Base-by-base conservation (phyloP, 2,329 filamentous ascomycete genomes). In the Cercospora sesami region DNA sequence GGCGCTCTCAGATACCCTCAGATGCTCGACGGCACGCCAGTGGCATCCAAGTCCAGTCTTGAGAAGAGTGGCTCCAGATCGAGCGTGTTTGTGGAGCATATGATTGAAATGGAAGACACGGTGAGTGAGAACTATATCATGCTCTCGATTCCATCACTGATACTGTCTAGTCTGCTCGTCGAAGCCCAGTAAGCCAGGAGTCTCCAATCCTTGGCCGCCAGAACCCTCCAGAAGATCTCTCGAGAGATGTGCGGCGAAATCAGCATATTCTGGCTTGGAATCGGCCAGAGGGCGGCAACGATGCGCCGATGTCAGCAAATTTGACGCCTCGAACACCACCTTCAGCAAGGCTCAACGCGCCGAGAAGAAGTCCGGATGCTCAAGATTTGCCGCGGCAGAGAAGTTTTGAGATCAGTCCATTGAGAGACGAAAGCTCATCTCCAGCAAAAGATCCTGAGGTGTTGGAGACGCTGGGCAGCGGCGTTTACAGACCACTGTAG, bases 301-400 rank as follows among this genome's bases (percentile, higher is more conserved):
- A 64, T n/a, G 66, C 58, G 9, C 55, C 48, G 18, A 66, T 69
- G 69, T 69, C 63, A n/a, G 69, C 67, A 9, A 73, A 69, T 7
- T 31, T 72, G 62, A 69, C 58, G n/a, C 68, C 71, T 23, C 70
- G 68, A 31, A 71, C 61, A 28, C 71, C 69, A n/a, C 71, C 72
- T 12, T 60, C 64, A 4, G 68, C 65, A n/a, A 65, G 66, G 33
- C 68, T 28, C 30, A 39, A 18, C 28, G 36, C 63, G 30, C 7
- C 67, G 42, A 39, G 53, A 36, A 57, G 63, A 14, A 60, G 57
- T 63, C 63, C 63, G 5, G 58, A 62, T 31, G 23, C 39, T 9
- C 51, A 60, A 16, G 42, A 31, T 23, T 26, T 48, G n/a, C n/a
- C 68, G 9, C 39, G 64, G 23, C 63, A 65, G 31, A 65, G 65